Conservation (phyloP, 495 filamentous ascomycete genomes). For the Evansstolkia leycettana region DNA sequence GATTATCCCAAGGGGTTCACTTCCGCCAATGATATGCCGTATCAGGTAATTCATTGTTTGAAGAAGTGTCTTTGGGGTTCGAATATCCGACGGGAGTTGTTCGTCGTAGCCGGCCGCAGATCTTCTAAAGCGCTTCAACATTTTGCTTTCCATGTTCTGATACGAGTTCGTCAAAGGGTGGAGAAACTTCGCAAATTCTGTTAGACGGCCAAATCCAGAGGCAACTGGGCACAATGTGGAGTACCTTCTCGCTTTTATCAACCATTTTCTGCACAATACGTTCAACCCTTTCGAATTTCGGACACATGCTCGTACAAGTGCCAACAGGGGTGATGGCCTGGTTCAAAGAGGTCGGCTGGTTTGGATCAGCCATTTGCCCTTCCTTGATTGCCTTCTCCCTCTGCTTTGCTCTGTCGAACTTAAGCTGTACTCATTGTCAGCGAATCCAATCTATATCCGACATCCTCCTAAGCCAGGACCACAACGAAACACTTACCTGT, state of each 20-base stretch:
- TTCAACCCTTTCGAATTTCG: conserved; percentile 73
- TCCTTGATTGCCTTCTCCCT: conserved; percentile 57
- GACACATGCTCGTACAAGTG: conserved; percentile 88
- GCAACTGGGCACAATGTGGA: too few relatives aligned
- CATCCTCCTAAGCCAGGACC: too few relatives aligned
- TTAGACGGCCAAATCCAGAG: too few relatives aligned
- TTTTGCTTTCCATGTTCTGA: conserved; percentile 39
- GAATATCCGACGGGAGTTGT: conserved; percentile 83
- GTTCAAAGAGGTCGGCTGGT: conserved; percentile 65
- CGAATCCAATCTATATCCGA: too few relatives aligned
- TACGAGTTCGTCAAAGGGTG: conserved; percentile 23
- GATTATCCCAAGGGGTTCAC: conserved; percentile 49
- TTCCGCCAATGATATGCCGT: conserved; percentile 52
- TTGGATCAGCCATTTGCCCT: conserved; percentile 78
- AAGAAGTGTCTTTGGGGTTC: conserved; percentile 62
- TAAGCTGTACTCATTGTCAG: conserved; percentile 33
- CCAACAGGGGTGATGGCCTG: conserved; percentile 82
- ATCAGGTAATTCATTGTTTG: conserved; percentile 77
- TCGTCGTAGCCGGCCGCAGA: conserved; percentile 88
- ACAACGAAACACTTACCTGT: conserved; percentile 16
- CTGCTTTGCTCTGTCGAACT: conserved; percentile 55
- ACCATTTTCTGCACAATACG: conserved; percentile 61
- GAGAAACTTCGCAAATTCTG: conserved; percentile 14
- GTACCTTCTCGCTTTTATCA: conserved; percentile 50
- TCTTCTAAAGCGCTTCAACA: conserved; percentile 80